Percentiles rank a stretch among this genome's conserved stretches.
These are phyloP conservation scores for Chytridium lagenaria DNA, from an alignment of 371 early-diverging fungal species.

Conservation along the genomic window DNA sequence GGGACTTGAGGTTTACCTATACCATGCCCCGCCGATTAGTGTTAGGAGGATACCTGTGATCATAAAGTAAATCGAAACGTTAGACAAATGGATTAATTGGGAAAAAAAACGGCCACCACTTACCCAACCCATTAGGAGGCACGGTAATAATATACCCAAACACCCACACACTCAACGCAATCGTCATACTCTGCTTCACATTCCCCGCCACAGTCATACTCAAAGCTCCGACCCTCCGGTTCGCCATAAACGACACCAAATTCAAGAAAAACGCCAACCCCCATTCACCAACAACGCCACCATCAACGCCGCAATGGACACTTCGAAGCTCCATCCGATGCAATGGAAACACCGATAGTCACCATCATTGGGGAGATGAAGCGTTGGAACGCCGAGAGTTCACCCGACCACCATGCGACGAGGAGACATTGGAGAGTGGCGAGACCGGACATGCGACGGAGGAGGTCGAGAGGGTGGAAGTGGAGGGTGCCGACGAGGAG, in stretches of 20 bases:
- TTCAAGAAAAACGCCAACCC: slow-evolving; percentile 83
- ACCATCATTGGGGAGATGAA: not conserved
- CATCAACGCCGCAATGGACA: slow-evolving; percentile 52
- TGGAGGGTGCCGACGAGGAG: slow-evolving; percentile 78
- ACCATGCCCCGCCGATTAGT: slow-evolving; percentile 75
- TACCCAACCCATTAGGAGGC: slow-evolving; percentile 56
- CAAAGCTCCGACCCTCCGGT: slow-evolving; percentile 81
- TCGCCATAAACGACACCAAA: slow-evolving; percentile 82
- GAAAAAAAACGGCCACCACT: not conserved
- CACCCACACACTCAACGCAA: slow-evolving; percentile 76
- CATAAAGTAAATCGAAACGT: not conserved
- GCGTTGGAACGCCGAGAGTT: slow-evolving; percentile 55
- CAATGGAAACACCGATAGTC: too few relatives aligned
- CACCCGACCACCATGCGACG: slow-evolving; percentile 73
- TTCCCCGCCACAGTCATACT: slow-evolving; percentile 91
- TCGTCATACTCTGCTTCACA: slow-evolving; percentile 85
- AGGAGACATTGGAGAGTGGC: slow-evolving; percentile 77
- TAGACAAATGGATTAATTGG: not conserved
- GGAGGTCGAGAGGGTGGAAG: slow-evolving; percentile 80
- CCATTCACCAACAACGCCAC: slow-evolving; percentile 75
- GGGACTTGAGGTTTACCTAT: too few relatives aligned
- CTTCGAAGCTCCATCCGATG: too few relatives aligned
- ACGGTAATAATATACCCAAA: slow-evolving; percentile 71
- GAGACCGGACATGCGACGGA: slow-evolving; percentile 82
- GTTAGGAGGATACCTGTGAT: slow-evolving; percentile 70